A percentile compares a stretch with the other conserved stretches of the same genome.
These are phyloP conservation scores for Debaryomyces robertsiae DNA, from an alignment of 1,139 yeast genomes.

Conservation along the genomic window DNA sequence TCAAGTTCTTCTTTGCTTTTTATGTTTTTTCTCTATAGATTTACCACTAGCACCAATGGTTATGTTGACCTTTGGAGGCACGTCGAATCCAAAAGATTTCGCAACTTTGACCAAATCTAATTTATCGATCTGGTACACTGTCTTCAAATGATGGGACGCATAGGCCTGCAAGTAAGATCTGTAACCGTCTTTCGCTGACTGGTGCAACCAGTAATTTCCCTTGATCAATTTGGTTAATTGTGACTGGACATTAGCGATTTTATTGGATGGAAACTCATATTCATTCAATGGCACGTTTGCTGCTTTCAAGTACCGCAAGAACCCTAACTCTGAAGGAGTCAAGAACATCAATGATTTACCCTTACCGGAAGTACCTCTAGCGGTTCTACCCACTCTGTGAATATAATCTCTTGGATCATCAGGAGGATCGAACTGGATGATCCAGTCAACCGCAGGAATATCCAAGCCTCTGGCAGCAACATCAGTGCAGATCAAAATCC, in stretches of 20 bases:
- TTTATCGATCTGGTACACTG: conserved; percentile 94
- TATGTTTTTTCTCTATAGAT: conserved; percentile 52
- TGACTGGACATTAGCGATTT: conserved; percentile 93
- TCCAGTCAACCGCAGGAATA: conserved; percentile 97
- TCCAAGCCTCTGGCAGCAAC: conserved; percentile 99
- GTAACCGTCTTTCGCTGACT: conserved; percentile 96
- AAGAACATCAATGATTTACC: conserved; percentile 95
- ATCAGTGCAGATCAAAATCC: conserved; percentile 91
- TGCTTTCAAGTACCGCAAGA: conserved; percentile 88
- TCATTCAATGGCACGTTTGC: conserved; percentile 97
- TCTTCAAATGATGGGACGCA: conserved; percentile 92
- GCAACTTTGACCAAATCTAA: conserved; percentile 94
- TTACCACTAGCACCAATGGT: conserved; percentile 92
- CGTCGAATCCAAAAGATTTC: conserved; percentile 89
- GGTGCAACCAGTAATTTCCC: conserved; percentile 91
- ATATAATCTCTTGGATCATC: conserved; percentile 99
- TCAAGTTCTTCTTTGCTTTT: conserved; percentile 46
- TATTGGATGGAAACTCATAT: conserved; percentile 90
- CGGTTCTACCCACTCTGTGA: conserved; percentile 98
- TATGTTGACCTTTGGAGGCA: conserved; percentile 96
- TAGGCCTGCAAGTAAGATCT: conserved; percentile 95
- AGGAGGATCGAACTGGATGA: conserved; percentile 96
- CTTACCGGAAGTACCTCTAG: conserved; percentile 88
- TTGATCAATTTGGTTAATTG: conserved; percentile 90
- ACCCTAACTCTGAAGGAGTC: conserved; percentile 92